Conservation (phyloP, 768 basidiomycete genomes). For the Leccinum fibrillosum region DNA sequence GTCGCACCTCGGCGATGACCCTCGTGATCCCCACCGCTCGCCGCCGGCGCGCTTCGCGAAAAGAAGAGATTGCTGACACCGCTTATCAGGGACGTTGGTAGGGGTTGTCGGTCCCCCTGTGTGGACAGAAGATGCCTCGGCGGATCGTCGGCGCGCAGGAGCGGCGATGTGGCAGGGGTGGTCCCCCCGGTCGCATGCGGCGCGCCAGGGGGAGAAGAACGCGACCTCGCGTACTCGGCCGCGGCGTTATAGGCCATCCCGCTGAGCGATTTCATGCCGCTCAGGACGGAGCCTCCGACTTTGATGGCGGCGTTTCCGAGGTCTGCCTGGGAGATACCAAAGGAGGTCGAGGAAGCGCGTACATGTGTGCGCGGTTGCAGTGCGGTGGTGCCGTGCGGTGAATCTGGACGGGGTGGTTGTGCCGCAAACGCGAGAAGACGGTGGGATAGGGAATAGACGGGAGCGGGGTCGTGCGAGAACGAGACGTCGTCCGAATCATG, state of each 20-base stretch:
- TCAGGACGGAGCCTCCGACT: conserved; percentile 60
- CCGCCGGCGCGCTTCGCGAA: conserved; percentile 62
- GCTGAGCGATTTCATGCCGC: conserved; percentile 61
- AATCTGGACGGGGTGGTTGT: conserved; percentile 30
- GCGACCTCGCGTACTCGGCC: conserved; percentile 37
- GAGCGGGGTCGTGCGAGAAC: conserved; percentile 30
- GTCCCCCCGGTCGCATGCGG: background rate
- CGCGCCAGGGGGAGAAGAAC: conserved; percentile 6
- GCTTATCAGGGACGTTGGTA: conserved; percentile 21
- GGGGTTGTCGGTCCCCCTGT: conserved; percentile 16
- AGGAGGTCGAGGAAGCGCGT: conserved; percentile 24
- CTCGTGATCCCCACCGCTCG: conserved; percentile 20
- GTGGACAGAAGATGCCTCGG: conserved; percentile 18
- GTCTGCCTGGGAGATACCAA: conserved; percentile 44
- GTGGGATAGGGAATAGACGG: conserved; percentile 57
- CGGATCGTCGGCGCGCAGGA: background rate
- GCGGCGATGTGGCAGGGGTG: conserved; percentile 8
- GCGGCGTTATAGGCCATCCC: conserved; percentile 57
- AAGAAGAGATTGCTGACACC: conserved; percentile 43
- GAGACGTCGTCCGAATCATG: conserved; percentile 17
- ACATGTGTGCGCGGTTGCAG: conserved; percentile 22
- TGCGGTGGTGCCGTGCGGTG: conserved; percentile 12
- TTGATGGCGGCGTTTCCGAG: conserved; percentile 53
- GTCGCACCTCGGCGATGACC: conserved; percentile 16
- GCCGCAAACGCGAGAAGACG: conserved; percentile 63